phyloP scores from a whole-genome alignment of 352 stramenopile genomes.

The Pythium rishiriense region DNA sequence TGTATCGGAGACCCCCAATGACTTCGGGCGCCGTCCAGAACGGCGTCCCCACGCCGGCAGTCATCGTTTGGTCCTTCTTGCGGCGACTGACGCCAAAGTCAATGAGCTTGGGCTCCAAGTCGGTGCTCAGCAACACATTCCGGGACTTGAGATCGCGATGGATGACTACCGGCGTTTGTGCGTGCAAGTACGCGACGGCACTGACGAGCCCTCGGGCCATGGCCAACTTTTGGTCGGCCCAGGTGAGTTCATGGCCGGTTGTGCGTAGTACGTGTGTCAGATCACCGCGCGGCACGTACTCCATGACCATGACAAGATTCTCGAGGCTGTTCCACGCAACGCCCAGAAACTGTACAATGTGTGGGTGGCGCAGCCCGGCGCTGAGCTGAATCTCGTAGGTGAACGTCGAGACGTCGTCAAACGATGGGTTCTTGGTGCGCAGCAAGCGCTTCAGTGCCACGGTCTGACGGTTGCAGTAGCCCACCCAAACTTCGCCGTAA shows the following conservation, averaged over 20 bases:
- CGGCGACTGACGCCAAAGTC: background rate
- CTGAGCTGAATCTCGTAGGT: constrained; percentile 26
- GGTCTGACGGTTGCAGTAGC: constrained; percentile 15
- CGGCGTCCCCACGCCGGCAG: no score
- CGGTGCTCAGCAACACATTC: background rate
- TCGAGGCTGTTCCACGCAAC: constrained; percentile 20
- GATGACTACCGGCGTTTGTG: background rate
- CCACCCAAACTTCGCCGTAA: constrained; percentile 32
- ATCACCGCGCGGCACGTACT: constrained; percentile 15
- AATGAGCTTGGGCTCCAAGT: background rate
- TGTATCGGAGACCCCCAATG: no score
- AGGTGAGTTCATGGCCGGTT: constrained; percentile 8
- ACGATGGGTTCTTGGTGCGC: background rate
- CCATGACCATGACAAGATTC: constrained; percentile 18
- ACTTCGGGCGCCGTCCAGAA: no score
- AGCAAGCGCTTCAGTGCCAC: constrained; percentile 33
- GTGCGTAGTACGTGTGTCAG: background rate
- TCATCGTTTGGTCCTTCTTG: background rate
- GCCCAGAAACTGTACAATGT: constrained; percentile 24
- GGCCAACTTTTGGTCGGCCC: constrained; percentile 11
- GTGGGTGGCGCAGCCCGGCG: constrained; percentile 19
- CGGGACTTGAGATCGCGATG: background rate
- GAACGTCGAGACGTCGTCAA: constrained; percentile 20
- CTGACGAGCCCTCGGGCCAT: constrained; percentile 8
- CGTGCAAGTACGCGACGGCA: constrained; percentile 16